Conservation (phyloP, 768 basidiomycete genomes). For the Rhizopogon sp. region DNA sequence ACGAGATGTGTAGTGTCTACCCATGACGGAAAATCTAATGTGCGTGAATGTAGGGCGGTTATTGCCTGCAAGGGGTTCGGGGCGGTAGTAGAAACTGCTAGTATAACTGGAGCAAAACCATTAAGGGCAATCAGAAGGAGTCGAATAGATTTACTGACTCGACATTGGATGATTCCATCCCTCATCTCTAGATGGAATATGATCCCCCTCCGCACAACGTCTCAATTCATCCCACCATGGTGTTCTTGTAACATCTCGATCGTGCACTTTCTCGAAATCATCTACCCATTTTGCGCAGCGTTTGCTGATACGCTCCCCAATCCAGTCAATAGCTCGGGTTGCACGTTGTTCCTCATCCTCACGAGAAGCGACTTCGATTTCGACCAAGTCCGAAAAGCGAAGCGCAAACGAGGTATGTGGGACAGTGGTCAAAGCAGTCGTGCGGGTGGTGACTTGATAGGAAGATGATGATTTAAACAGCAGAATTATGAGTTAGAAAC, state of each 20-base stretch:
- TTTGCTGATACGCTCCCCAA: slow-evolving; percentile 62
- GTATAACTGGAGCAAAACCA: slow-evolving; percentile 50
- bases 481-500: neutral
- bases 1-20: slow-evolving; percentile 68
- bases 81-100: slow-evolving; percentile 78
- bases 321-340: slow-evolving; percentile 81
- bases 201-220: slow-evolving; percentile 73
- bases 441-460: slow-evolving; percentile 70
- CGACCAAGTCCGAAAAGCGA: slow-evolving; percentile 70
- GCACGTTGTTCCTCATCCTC: slow-evolving; percentile 81
- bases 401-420: slow-evolving; percentile 69
- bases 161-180: slow-evolving; percentile 88
- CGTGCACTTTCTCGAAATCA: slow-evolving; percentile 47
- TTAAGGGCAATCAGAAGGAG: slow-evolving; percentile 5
- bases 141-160: slow-evolving; percentile 40
- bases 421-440: slow-evolving; percentile 65
- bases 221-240: slow-evolving; percentile 90
- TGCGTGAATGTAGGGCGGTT: slow-evolving; percentile 64
- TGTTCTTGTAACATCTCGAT: slow-evolving; percentile 40
- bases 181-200: slow-evolving; percentile 64
- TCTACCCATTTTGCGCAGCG: slow-evolving; percentile 69
- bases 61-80: slow-evolving; percentile 80
- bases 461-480: slow-evolving; percentile 2
- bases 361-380: slow-evolving; percentile 67
- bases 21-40: slow-evolving; percentile 71